Conservation (phyloP, 2,329 filamentous ascomycete genomes). For the Plectosphaerella cucumerina region DNA sequence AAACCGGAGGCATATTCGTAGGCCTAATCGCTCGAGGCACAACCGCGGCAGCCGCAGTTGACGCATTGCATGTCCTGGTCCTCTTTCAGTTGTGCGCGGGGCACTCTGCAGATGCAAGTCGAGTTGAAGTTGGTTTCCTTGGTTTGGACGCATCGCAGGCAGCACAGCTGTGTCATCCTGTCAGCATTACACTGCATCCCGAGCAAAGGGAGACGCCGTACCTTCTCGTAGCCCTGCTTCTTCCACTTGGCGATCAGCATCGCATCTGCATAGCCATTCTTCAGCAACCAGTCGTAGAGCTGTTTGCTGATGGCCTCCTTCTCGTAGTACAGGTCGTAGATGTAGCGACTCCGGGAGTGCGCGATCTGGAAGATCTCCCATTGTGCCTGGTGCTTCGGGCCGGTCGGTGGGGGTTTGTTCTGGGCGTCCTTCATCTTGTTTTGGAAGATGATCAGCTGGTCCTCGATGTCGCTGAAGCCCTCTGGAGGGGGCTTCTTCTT, state of each 20-base stretch:
- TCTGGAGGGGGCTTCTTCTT: conserved; percentile 80
- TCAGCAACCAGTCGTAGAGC: conserved; percentile 93
- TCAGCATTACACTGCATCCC: neutral
- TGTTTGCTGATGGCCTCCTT: conserved; percentile 91
- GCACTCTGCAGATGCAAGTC: conserved; percentile 95
- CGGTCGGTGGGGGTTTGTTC: conserved; percentile 78
- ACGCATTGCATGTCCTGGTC: conserved; percentile 90
- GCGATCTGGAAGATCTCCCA: conserved; percentile 99
- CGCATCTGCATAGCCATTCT: conserved; percentile 93
- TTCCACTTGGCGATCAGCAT: conserved; percentile 99
- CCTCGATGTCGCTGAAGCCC: conserved; percentile 84
- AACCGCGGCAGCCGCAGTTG: conserved; percentile 89
- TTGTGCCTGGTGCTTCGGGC: conserved; percentile 79
- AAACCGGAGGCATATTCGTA: neutral
- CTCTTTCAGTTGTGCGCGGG: conserved; percentile 83
- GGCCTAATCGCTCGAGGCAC: conserved; percentile 73
- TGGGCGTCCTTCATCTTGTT: conserved; percentile 97
- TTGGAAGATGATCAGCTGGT: conserved; percentile 77
- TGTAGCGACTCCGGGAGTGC: conserved; percentile 86
- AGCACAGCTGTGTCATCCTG: conserved; percentile 66
- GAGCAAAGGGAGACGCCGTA: conserved; percentile 35
- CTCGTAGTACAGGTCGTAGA: conserved; percentile 97
- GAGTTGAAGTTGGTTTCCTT: conserved; percentile 99
- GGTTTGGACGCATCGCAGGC: conserved; percentile 94
- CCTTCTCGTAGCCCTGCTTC: conserved; percentile 98